phyloP scores from a whole-genome alignment of 768 basidiomycete species.

The Pleurotus pulmonarius region DNA sequence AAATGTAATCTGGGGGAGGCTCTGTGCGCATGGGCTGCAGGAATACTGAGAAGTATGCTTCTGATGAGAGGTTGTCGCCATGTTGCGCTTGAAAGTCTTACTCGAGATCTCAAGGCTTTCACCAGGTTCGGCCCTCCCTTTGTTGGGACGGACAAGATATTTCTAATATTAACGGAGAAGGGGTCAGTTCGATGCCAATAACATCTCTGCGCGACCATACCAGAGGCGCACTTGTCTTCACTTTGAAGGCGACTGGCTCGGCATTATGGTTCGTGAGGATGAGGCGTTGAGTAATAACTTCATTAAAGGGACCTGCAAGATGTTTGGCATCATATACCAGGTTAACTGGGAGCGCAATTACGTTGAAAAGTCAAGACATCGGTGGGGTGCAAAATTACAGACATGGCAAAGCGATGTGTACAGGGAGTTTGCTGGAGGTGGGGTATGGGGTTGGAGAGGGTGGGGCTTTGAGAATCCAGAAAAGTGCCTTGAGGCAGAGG shows the following conservation, averaged over 20 bases:
- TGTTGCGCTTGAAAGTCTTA: not conserved
- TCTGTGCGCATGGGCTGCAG: not conserved
- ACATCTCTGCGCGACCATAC: not conserved
- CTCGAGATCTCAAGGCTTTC: conserved; percentile 7
- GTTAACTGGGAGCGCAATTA: not conserved
- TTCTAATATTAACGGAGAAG: not conserved
- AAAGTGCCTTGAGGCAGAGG: not conserved
- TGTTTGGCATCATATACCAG: not conserved
- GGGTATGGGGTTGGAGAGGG: not conserved
- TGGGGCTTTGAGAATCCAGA: not conserved
- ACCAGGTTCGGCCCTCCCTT: conserved; percentile 6
- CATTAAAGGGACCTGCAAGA: conserved; percentile 1
- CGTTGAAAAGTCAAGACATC: conserved; percentile 3
- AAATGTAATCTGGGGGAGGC: not conserved
- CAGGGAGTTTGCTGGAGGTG: no score
- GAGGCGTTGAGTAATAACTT: not conserved
- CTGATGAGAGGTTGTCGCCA: not conserved
- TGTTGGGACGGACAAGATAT: conserved; percentile 8
- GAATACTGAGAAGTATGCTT: not conserved
- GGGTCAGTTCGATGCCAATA: no score
- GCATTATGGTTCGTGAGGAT: conserved; percentile 7
- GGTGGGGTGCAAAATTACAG: not conserved
- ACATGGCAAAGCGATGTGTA: not conserved
- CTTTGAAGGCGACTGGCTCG: conserved; percentile 10
- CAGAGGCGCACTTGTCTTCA: conserved; percentile 8